A percentile compares a stretch with the other conserved stretches of the same genome.
Evolutionary conservation across 768 basidiomycete species (phyloP).

Genomic region (Lactarius pseudohatsudake): DNA sequence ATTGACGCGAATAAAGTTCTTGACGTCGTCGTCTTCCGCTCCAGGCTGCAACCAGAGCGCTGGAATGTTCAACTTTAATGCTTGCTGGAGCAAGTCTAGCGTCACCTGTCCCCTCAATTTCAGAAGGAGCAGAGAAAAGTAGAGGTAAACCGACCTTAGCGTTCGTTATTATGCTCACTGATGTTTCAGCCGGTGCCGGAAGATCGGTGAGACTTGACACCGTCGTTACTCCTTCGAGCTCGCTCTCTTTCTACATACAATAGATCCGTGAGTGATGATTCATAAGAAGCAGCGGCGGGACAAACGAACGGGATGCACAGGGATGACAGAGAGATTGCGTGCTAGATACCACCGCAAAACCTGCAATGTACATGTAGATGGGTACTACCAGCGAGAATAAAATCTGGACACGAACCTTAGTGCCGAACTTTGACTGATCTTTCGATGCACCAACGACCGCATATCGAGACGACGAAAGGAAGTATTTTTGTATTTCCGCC

Average conservation of each 20-base stretch:
- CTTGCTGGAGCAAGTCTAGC: conserved; percentile 61
- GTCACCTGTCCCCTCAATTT: conserved; percentile 54
- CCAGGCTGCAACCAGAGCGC: conserved; percentile 91
- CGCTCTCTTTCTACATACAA: conserved; percentile 56
- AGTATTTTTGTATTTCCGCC: conserved; percentile 50
- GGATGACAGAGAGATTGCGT: conserved; percentile 59
- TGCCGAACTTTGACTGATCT: conserved; percentile 75
- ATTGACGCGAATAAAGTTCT: conserved; percentile 63
- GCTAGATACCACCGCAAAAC: conserved; percentile 76
- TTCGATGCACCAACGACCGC: conserved; percentile 86
- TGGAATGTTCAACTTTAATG: conserved; percentile 67
- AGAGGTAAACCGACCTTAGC: conserved; percentile 49
- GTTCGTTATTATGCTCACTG: conserved; percentile 77
- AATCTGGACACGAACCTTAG: conserved; percentile 47
- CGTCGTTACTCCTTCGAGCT: conserved; percentile 65
- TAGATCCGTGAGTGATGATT: not conserved
- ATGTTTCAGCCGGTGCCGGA: conserved; percentile 59
- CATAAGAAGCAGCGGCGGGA: not conserved
- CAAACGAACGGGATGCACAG: conserved; percentile 66
- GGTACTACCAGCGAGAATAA: not conserved
- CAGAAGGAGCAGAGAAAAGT: not conserved
- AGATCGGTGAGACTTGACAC: conserved; percentile 57
- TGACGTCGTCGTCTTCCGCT: conserved; percentile 67
- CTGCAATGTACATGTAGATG: conserved; percentile 39
- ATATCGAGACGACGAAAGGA: conserved; percentile 61